These are phyloP conservation scores for Albizia julibrissin DNA, from an alignment of 306 rosid genomes.

Conservation along the genomic window DNA sequence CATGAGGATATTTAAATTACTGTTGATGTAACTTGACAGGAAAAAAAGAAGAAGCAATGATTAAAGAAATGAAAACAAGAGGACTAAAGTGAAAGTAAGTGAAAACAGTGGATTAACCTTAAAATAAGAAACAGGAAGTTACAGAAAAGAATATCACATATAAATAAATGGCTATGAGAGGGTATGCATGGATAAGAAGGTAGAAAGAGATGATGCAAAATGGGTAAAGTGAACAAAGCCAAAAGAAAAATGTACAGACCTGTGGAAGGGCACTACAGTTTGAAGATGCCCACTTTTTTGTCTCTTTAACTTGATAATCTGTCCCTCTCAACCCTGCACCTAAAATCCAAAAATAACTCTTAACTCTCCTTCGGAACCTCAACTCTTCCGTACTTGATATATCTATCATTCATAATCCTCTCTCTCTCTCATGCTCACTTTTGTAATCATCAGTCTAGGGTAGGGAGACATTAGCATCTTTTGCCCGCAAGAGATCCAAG, in stretches of 20 bases:
- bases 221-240: constrained; percentile 36
- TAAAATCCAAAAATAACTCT: constrained; percentile 35
- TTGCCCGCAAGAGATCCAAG: constrained; percentile 37
- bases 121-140: neutral
- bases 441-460: constrained; percentile 22
- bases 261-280: constrained; percentile 51
- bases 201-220: constrained; percentile 34
- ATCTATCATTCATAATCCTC: neutral
- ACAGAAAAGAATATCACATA: neutral
- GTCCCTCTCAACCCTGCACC: constrained; percentile 55
- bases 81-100: neutral
- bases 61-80: neutral
- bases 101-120: neutral
- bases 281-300: constrained; percentile 59
- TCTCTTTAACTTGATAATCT: constrained; percentile 55
- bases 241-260: constrained; percentile 47
- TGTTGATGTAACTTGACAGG: neutral
- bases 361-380: constrained; percentile 29
- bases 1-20: neutral
- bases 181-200: constrained; percentile 39
- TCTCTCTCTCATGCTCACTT: constrained; percentile 6
- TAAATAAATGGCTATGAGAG: neutral
- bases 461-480: constrained; percentile 29
- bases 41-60: neutral
- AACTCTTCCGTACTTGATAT: constrained; percentile 23